Conservation (phyloP, 2,329 filamentous ascomycete species). For the Neocucurbitaria cava region DNA sequence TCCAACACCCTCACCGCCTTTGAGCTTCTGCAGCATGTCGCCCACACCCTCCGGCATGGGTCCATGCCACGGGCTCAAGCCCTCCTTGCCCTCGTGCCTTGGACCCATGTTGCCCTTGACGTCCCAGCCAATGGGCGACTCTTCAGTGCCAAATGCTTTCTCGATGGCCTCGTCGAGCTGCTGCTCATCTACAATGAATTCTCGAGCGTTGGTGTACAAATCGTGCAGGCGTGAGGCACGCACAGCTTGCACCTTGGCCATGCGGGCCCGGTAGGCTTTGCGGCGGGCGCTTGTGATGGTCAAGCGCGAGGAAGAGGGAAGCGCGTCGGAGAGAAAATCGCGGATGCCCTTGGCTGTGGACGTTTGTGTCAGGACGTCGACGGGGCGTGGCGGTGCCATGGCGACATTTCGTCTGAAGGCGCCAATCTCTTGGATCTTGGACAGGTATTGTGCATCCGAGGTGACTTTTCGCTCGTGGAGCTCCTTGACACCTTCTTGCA, state of each 20-base stretch:
- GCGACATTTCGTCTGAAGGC: conserved; percentile 60
- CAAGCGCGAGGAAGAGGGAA: conserved; percentile 32
- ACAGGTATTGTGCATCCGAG: conserved; percentile 29
- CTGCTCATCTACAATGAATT: conserved; percentile 83
- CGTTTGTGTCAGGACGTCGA: conserved; percentile 52
- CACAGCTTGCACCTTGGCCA: conserved; percentile 62
- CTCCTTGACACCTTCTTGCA: conserved; percentile 73
- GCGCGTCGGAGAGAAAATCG: conserved; percentile 42
- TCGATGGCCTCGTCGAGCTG: conserved; percentile 79
- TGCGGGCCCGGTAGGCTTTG: conserved; percentile 49
- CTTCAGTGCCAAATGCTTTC: conserved; percentile 72
- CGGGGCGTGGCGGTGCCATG: conserved; percentile 71
- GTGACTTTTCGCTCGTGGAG: conserved; percentile 61
- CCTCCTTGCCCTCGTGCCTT: conserved; percentile 27
- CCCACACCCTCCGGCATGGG: conserved; percentile 42
- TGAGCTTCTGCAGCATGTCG: conserved; percentile 44
- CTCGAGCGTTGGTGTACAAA: conserved; percentile 85
- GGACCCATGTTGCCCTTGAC: conserved; percentile 26
- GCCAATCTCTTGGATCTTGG: conserved; percentile 44
- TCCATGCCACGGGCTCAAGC: conserved; percentile 41
- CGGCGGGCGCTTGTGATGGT: conserved; percentile 39
- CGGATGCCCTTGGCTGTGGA: conserved; percentile 40
- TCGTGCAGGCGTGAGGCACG: conserved; percentile 78
- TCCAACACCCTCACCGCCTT: conserved; percentile 47
- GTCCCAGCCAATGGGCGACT: conserved; percentile 51